phyloP scores from a whole-genome alignment of 495 filamentous ascomycete genomes.

The Cenococcum geophilum region DNA sequence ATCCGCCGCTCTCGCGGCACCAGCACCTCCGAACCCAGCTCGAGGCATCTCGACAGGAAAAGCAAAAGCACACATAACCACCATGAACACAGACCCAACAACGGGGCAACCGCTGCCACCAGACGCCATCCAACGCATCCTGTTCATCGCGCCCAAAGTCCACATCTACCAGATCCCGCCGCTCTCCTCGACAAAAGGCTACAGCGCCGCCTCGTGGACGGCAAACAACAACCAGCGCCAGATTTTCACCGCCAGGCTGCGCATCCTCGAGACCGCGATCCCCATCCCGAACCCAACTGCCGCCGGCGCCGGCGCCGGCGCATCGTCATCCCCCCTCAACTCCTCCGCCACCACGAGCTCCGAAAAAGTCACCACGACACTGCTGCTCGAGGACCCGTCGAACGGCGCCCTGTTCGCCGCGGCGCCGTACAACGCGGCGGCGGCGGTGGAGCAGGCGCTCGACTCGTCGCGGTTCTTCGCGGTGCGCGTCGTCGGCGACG shows the following conservation, averaged over 20 bases:
- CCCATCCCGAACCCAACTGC: slow-evolving; percentile 28
- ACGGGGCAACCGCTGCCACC: slow-evolving; percentile 51
- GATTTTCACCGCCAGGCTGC: slow-evolving; percentile 77
- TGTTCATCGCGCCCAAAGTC: slow-evolving; percentile 62
- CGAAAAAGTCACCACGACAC: slow-evolving; percentile 59
- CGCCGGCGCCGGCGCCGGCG: no score
- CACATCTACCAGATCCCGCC: slow-evolving; percentile 79
- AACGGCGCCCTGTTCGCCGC: slow-evolving; percentile 73
- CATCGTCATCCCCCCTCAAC: slow-evolving; percentile 15
- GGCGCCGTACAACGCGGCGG: slow-evolving; percentile 57
- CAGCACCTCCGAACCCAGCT: background rate
- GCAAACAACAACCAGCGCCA: slow-evolving; percentile 55
- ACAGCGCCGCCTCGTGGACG: slow-evolving; percentile 73
- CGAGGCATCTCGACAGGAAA: background rate
- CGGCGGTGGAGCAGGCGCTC: slow-evolving; percentile 61
- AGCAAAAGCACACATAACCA: slow-evolving; percentile 1
- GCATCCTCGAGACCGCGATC: slow-evolving; percentile 68
- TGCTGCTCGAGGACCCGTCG: slow-evolving; percentile 65
- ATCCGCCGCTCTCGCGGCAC: background rate
- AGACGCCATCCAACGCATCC: slow-evolving; percentile 71
- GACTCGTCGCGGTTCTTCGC: slow-evolving; percentile 78
- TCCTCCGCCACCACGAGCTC: slow-evolving; percentile 11
- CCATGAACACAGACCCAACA: slow-evolving; percentile 48
- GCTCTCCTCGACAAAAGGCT: slow-evolving; percentile 60
- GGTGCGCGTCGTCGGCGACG: slow-evolving; percentile 63